Evolutionary conservation across 2,329 filamentous ascomycete species (phyloP), one percentile per base, ranked within the genome.

Genomic region (Fusarium sp.): DNA sequence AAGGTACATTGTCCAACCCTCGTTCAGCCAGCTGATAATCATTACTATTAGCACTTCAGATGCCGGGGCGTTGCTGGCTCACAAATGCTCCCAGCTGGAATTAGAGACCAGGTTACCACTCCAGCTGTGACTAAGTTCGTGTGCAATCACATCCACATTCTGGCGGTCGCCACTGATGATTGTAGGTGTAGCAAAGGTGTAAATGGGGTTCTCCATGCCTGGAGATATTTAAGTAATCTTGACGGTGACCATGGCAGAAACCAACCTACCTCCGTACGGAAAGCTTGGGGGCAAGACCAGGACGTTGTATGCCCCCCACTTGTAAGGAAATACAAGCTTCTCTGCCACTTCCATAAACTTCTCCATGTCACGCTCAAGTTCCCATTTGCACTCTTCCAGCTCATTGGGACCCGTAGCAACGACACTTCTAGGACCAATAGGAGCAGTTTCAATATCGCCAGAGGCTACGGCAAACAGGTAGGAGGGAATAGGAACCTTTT

Each of bases 131-230:
- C 81, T 83, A 61, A 90, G 71, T 83, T 87, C 93, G 74, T 97
- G 95, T 2, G 95, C 95, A 76, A 99, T 96, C 17, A 98, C 94
- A 73, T 98, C 94, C 17, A 98, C 87, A 67, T 98, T 98, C 72
- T 97, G 90, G 38, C 90, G 85, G 70, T 94, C 91, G 43, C 94
- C 94, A 53, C 90, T 95, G 71, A 99, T 93, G 67, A 98, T 90
- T 32, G 93, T 96, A 2, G 94, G 94, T 2, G 95, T 98, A 2
- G 93, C 94, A 74, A 96, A 98, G 0, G 95, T 98, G 78, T 91
- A 97, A 49, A 97, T 88, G 0, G 93, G 93, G 73, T 97, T 97
- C 75, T 96, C 93, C 90, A 93, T 93, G 61, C 88, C 87, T 83
- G 52, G 4, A 66, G 70, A 31, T 33, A 31, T 15, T n/a, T 52